Base-by-base conservation (phyloP, 208 protist species). In the Wallacemonas sp. region DNA sequence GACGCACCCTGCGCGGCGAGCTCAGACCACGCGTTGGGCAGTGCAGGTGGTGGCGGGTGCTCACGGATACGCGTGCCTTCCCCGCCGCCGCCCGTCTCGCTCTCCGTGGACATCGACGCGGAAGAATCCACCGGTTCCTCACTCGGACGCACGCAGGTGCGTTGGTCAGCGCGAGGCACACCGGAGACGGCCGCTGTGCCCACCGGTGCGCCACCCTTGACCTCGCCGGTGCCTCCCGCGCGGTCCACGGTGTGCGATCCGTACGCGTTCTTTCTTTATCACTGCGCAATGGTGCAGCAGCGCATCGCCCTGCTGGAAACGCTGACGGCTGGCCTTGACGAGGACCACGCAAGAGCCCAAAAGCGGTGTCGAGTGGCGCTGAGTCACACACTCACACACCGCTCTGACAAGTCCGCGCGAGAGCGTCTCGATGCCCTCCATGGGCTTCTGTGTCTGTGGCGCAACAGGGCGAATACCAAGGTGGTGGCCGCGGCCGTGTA, bases 381-480 rank as follows among this genome's bases (percentile, higher is more conserved):
- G 26, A 26, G 31, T 2, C 30, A 58, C 51, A 34, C 17, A 31
- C 31, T 12, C 17, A 58, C 51, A 8, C 51, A 34, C 15, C 24
- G 28, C 28, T 58, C 51, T 3, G 51, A 34, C 14, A 34, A 38
- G 28, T 3, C 51, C 6, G 1, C 21, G 11, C 51, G 51, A 11
- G 51, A 58, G 51, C 51, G 51, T 15, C 28, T 26, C 15, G 15
- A 24, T 24, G 51, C 51, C 14, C 9, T 58, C 4, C 28, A 58
- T 8, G 51, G n/a, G 9, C 31, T 58, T 5, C 51, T 58, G 6
- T 58, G 51, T 21, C 51, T 58, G 30, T 58, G 51, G 51, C 51
- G 51, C 6, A 21, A 58, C 28, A 26, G 51, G 3, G 51, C 51
- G 14, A 58, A 58, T 31, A 58, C 34, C 51, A 34, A 21, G 31